phyloP scores from a whole-genome alignment of 192 early-diverging fungal species.

The Coemansia sp. region DNA sequence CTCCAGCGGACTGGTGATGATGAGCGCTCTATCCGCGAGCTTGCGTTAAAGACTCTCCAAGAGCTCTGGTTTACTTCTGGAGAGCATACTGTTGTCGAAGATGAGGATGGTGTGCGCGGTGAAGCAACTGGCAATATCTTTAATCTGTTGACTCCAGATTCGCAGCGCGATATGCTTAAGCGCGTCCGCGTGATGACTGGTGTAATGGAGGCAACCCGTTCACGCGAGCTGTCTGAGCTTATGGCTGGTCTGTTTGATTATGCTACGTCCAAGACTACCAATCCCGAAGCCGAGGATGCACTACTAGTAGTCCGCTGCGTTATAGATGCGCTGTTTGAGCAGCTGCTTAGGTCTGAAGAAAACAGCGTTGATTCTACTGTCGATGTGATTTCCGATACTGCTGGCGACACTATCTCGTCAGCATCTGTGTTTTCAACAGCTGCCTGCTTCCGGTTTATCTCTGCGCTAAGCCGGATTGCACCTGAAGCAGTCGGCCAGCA shows the following conservation, averaged over 20 bases:
- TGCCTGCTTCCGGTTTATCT: conserved; percentile 52
- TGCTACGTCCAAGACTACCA: conserved; percentile 30
- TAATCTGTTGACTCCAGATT: conserved; percentile 39
- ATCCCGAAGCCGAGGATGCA: conserved; percentile 52
- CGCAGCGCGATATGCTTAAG: conserved; percentile 39
- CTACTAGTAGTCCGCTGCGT: conserved; percentile 60
- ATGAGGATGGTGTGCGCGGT: conserved; percentile 25
- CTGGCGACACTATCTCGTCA: background rate
- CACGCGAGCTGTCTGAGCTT: conserved; percentile 30
- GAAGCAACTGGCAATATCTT: conserved; percentile 28
- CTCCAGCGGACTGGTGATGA: conserved; percentile 68
- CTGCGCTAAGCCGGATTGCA: conserved; percentile 54
- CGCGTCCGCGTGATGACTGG: conserved; percentile 50
- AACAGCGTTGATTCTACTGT: conserved; percentile 15
- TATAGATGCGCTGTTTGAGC: conserved; percentile 75
- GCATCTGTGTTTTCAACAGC: conserved; percentile 14
- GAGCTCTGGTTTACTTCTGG: conserved; percentile 71
- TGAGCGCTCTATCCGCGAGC: conserved; percentile 60
- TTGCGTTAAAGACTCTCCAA: conserved; percentile 66
- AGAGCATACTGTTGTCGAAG: conserved; percentile 12
- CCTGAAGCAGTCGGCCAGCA: conserved; percentile 57
- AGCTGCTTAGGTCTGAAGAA: conserved; percentile 66
- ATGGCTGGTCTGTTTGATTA: conserved; percentile 36
- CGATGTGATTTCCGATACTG: background rate
- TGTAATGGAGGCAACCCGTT: conserved; percentile 30